Evolutionary conservation across 2,329 filamentous ascomycete species (phyloP), one percentile per base, ranked within the genome.

Genomic region (Trichophyton benhamiae): DNA sequence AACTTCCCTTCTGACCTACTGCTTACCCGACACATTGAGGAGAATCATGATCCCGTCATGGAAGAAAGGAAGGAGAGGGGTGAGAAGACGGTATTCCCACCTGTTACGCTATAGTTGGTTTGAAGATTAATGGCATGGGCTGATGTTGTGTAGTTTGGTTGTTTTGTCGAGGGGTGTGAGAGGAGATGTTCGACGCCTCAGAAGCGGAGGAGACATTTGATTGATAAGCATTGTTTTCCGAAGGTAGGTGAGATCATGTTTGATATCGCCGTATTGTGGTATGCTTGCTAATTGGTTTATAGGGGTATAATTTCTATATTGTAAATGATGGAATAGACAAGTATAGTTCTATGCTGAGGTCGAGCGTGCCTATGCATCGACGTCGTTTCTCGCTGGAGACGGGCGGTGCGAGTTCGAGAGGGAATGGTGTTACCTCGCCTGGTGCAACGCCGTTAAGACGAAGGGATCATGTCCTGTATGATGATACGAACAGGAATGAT

Each of bases 151-250:
- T 63, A 94, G 85, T 96, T 87, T 74, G 85, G 84, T 3, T 99
- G 94, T 76, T 95, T 97, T 69, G 85, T 96, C 5, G 88, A 96
- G 70, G 86, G 82, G 57, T 99, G 94, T 73, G 89, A 94, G 63
- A 83, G 88, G 66, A 86, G 90, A 71, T 96, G 91, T 75, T 84
- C 83, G 61, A 91, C 88, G 3, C 85, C 87, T 33, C 85, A 89
- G 69, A 97, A 96, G 74, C 83, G 94, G 52, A 82, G 89, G 38
- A 83, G 89, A 72, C 92, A 99, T 77, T 80, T 96, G 66, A 89
- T 96, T 66, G 91, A 96, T 78, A 96, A 96, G 76, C 94, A 99
- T 74, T 82, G 87, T 76, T 99, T 94, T 70, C 92, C 91, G 9
- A 85, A 83, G 71, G 77, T 79, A 69, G 64, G 70, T 30, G 27